These are phyloP conservation scores for Vanderwaltozyma yarrowii DNA, from an alignment of 805 yeast genomes.

Conservation along the genomic window DNA sequence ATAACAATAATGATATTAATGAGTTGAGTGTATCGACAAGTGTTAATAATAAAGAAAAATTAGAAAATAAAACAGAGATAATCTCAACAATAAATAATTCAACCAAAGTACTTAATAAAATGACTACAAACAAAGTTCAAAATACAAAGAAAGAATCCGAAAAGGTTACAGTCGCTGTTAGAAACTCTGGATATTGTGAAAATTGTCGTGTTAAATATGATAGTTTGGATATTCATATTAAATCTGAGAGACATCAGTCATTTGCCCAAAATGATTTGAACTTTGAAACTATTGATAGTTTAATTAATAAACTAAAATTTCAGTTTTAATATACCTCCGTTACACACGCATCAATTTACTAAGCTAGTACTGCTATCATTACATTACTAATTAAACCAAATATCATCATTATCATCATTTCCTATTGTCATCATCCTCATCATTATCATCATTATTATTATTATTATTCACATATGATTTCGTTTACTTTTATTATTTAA, in stretches of 20 bases:
- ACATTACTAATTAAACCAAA: too few species aligned
- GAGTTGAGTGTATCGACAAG: too few species aligned
- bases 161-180: neutral
- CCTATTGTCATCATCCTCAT: too few species aligned
- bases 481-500: too few species aligned
- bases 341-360: too few species aligned
- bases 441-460: too few species aligned
- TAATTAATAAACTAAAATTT: constrained; percentile 39
- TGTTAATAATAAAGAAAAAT: too few species aligned
- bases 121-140: neutral
- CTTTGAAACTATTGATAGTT: constrained; percentile 65
- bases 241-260: constrained; percentile 56
- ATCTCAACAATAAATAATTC: neutral
- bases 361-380: too few species aligned
- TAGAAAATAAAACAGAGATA: neutral
- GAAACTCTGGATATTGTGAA: constrained; percentile 75
- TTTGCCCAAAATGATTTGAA: constrained; percentile 67
- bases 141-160: constrained; percentile 4
- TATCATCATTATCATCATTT: too few species aligned
- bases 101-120: neutral
- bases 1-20: neutral
- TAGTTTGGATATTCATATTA: constrained; percentile 65
- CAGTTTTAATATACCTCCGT: constrained; percentile 18
- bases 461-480: too few species aligned
- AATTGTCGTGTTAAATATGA: constrained; percentile 82